A percentile compares a stretch with the other conserved stretches of the same genome.
These are phyloP conservation scores for Butyriboletus loyo DNA, from an alignment of 768 basidiomycete species.

Conservation along the genomic window DNA sequence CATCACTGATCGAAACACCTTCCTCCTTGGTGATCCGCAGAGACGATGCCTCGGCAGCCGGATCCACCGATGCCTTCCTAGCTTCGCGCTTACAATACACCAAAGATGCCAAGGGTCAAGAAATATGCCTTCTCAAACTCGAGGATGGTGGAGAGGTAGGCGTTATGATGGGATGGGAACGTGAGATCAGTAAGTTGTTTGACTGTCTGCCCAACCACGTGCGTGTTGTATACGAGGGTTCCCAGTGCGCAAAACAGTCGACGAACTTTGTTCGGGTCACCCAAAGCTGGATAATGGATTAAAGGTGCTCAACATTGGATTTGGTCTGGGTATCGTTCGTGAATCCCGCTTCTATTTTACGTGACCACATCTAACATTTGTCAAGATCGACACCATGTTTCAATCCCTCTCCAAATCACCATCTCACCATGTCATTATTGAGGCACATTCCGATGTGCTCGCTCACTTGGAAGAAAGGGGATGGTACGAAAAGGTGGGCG, in stretches of 20 bases:
- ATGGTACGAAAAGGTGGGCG: slow-evolving; percentile 76
- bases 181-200: slow-evolving; percentile 59
- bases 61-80: slow-evolving; percentile 69
- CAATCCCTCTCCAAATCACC: slow-evolving; percentile 62
- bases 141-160: slow-evolving; percentile 76
- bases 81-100: slow-evolving; percentile 65
- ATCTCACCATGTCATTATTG: slow-evolving; percentile 81
- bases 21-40: slow-evolving; percentile 43
- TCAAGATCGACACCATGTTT: slow-evolving; percentile 80
- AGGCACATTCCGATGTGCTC: slow-evolving; percentile 93
- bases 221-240: slow-evolving; percentile 20
- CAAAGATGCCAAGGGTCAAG: slow-evolving; percentile 70
- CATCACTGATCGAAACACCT: slow-evolving; percentile 22
- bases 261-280: slow-evolving; percentile 54
- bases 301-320: slow-evolving; percentile 85
- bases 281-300: slow-evolving; percentile 45
- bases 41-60: slow-evolving; percentile 54
- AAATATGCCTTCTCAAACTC: slow-evolving; percentile 69
- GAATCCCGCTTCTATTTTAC: neutral
- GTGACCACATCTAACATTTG: slow-evolving; percentile 2
- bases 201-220: neutral
- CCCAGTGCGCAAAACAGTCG: slow-evolving; percentile 75
- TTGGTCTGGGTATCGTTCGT: slow-evolving; percentile 87
- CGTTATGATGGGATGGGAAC: slow-evolving; percentile 99
- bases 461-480: slow-evolving; percentile 69